Percentiles rank a stretch among this genome's conserved stretches.
These are phyloP conservation scores for Sclerotinia borealis DNA, from an alignment of 2,329 filamentous ascomycete species.

Conservation along the genomic window DNA sequence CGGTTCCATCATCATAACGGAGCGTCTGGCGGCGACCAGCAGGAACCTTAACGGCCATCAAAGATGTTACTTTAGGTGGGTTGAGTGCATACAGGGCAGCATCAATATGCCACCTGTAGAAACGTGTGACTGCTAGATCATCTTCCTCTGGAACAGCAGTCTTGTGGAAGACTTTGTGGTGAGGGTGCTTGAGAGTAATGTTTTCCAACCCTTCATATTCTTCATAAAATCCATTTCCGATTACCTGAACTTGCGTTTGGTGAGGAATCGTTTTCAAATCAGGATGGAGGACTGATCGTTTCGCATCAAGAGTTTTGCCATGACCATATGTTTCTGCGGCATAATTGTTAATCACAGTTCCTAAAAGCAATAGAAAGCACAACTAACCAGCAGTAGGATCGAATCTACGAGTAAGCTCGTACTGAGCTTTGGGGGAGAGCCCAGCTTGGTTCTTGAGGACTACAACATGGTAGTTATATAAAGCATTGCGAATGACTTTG, in stretches of 20 bases:
- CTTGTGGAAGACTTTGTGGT: conserved; percentile 71
- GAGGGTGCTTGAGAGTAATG: conserved; percentile 65
- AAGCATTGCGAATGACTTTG: conserved; percentile 53
- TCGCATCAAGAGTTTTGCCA: conserved; percentile 65
- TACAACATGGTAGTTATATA: conserved; percentile 64
- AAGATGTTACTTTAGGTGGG: conserved; percentile 66
- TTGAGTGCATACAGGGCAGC: conserved; percentile 69
- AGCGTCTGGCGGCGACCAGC: conserved; percentile 58
- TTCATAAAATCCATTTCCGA: conserved; percentile 65
- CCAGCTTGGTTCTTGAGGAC: conserved; percentile 63
- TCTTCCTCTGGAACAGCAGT: conserved; percentile 56
- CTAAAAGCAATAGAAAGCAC: not conserved
- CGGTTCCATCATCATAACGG: conserved; percentile 66
- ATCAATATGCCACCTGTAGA: conserved; percentile 79
- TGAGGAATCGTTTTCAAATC: conserved; percentile 76
- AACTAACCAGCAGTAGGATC: conserved; percentile 50
- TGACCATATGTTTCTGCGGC: conserved; percentile 57
- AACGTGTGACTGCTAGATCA: conserved; percentile 51
- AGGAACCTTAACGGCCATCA: conserved; percentile 69
- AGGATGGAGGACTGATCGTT: conserved; percentile 60
- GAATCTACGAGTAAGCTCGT: conserved; percentile 66
- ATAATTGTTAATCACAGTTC: not conserved
- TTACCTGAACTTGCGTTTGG: conserved; percentile 74
- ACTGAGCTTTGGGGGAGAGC: conserved; percentile 64
- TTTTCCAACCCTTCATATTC: conserved; percentile 66